A percentile compares a stretch with the other conserved stretches of the same genome.
These are phyloP conservation scores for Epichloe baconii DNA, from an alignment of 2,329 filamentous ascomycete species.

Conservation along the genomic window DNA sequence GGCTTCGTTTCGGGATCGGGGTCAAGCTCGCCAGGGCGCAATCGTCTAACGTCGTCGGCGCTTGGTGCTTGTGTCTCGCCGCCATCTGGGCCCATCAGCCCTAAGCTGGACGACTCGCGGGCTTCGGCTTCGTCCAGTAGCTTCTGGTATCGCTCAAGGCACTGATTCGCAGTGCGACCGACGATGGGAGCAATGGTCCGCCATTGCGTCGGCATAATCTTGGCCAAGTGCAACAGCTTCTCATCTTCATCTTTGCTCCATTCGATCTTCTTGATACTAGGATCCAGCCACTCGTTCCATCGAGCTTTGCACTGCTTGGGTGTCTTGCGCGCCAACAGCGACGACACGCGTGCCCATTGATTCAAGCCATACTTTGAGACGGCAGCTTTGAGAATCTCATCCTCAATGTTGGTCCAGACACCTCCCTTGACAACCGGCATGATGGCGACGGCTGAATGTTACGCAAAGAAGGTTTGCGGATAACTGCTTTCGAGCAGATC, in stretches of 20 bases:
- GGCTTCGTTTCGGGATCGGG: slow-evolving; percentile 97
- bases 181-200: slow-evolving; percentile 95
- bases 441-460: slow-evolving; percentile 15
- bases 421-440: slow-evolving; percentile 67
- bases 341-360: slow-evolving; percentile 97
- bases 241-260: slow-evolving; percentile 99
- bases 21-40: slow-evolving; percentile 88
- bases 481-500: neutral
- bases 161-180: slow-evolving; percentile 91
- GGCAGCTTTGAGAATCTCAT: slow-evolving; percentile 93
- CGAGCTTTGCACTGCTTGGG: slow-evolving; percentile 98
- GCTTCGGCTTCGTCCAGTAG: slow-evolving; percentile 92
- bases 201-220: slow-evolving; percentile 99
- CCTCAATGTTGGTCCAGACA: slow-evolving; percentile 67
- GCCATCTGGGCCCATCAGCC: slow-evolving; percentile 72
- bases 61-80: slow-evolving; percentile 78
- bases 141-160: slow-evolving; percentile 92
- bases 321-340: slow-evolving; percentile 90
- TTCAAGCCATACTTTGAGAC: slow-evolving; percentile 92
- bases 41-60: slow-evolving; percentile 78
- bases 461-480: neutral
- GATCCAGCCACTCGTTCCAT: slow-evolving; percentile 98
- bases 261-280: slow-evolving; percentile 95
- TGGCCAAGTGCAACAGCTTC: slow-evolving; percentile 88
- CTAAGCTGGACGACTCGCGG: slow-evolving; percentile 70